Evolutionary conservation across 768 basidiomycete species (phyloP).

Genomic region (Collybiopsis confluens): DNA sequence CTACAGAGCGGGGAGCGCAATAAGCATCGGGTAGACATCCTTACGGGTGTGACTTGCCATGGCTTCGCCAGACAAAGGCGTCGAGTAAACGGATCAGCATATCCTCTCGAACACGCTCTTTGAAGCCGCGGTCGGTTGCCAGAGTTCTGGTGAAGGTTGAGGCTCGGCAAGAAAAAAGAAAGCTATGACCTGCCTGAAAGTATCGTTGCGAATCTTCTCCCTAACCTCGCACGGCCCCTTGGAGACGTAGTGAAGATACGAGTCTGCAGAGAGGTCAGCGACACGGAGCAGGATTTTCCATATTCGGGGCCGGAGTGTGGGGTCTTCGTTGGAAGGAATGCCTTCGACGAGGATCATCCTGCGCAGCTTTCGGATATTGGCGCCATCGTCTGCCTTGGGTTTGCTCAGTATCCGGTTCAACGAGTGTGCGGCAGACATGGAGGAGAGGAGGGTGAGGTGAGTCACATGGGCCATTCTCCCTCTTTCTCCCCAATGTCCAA

Average conservation of each 20-base stretch:
- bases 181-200: slow-evolving; percentile 64
- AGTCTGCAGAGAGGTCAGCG: slow-evolving; percentile 70
- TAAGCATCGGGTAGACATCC: background rate
- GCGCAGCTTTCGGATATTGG: slow-evolving; percentile 68
- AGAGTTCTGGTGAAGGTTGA: slow-evolving; percentile 55
- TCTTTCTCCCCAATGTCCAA: background rate
- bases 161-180: background rate
- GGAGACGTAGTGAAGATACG: slow-evolving; percentile 72
- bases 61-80: slow-evolving; percentile 95
- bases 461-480: background rate
- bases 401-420: slow-evolving; percentile 80
- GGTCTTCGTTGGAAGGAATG: slow-evolving; percentile 84
- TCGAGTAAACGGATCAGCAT: slow-evolving; percentile 96
- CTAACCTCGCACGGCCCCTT: slow-evolving; percentile 83
- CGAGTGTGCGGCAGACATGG: slow-evolving; percentile 51
- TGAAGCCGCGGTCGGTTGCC: slow-evolving; percentile 96
- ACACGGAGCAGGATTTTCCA: slow-evolving; percentile 94
- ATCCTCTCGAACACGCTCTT: slow-evolving; percentile 93
- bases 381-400: slow-evolving; percentile 68
- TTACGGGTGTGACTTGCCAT: slow-evolving; percentile 44
- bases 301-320: slow-evolving; percentile 81
- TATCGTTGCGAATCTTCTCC: slow-evolving; percentile 94
- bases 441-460: background rate
- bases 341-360: slow-evolving; percentile 89
- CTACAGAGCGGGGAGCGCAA: slow-evolving; percentile 28